These are phyloP conservation scores for Podosphaera aphanis DNA, from an alignment of 2,329 filamentous ascomycete genomes.

Conservation along the genomic window DNA sequence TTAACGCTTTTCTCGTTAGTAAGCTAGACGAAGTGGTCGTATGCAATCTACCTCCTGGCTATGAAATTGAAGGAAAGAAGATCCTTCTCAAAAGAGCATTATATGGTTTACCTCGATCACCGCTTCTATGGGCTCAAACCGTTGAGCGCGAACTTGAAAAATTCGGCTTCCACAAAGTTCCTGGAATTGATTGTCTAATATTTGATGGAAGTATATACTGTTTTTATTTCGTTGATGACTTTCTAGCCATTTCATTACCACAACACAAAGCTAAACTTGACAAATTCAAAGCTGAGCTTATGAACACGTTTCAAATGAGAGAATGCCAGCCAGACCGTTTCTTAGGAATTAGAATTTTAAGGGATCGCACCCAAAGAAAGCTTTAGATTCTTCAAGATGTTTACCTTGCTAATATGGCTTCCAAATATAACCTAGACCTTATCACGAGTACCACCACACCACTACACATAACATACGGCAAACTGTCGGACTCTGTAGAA, in stretches of 20 bases:
- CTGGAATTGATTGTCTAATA: not conserved
- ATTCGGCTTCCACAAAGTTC: not conserved
- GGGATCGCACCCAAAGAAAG: not conserved
- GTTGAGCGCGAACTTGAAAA: not conserved
- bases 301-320: not conserved
- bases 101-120: not conserved
- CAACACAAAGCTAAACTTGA: slow-evolving; percentile 1
- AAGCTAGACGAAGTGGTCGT: not conserved
- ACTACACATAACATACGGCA: not conserved
- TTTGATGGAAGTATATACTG: not conserved
- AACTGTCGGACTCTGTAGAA: not conserved
- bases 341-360: not conserved
- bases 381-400: not conserved
- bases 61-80: not conserved
- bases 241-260: not conserved
- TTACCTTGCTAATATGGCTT: not conserved
- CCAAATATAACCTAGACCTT: not conserved
- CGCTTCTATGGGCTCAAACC: not conserved
- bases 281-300: not conserved
- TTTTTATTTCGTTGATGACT: slow-evolving; percentile 1
- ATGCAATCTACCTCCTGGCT: not conserved
- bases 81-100: not conserved
- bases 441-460: not conserved
- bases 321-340: not conserved
- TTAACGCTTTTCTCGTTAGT: not conserved